Base-by-base conservation (phyloP, 495 filamentous ascomycete species). In the Aspergillus wentii region DNA sequence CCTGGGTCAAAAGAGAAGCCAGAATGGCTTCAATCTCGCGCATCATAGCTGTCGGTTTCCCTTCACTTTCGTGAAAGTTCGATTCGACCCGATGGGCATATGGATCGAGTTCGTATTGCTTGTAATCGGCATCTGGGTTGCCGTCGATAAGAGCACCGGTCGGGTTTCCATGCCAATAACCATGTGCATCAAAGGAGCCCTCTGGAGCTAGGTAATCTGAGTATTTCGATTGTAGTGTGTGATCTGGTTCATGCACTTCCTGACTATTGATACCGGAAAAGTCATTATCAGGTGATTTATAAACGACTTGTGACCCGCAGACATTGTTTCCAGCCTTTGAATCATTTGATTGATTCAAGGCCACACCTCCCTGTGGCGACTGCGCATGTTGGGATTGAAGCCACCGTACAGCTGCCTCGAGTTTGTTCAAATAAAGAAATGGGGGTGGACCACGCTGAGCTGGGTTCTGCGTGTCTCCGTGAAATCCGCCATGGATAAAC, bases 21-120 rank as follows among this genome's bases (percentile, higher is more conserved):
- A 94, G 68, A 3, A 88, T 79, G 2, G 73, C 77, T 60, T 95
- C 92, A n/a, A 95, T 69, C 46, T 83, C 82, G 1, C 74, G 61
- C 52, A 82, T 67, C 27, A 78, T 61, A 10, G 78, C 66, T 27
- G 66, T 56, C 29, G 71, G 49, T 49, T 78, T 41, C 64, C 63
- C 47, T 62, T 56, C 19, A 50, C 76, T 52, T 18, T 42, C 17
- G 16, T 43, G 25, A 10, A 20, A 25, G 11, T 33, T 32, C 17
- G 41, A 28, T n/a, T 50, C 38, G 9, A 28, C 17, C 17, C 35
- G 29, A 13, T 52, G 35, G 11, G 57, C 45, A 36, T 69, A 68
- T 10, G 67, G 65, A 35, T 68, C 40, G 16, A 71, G 32, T 33
- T 68, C 56, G 64, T 65, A 52, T 48, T 68, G 29, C 52, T 65